These are phyloP conservation scores for Lepiota venenata DNA, from an alignment of 768 basidiomycete genomes.

Conservation along the genomic window DNA sequence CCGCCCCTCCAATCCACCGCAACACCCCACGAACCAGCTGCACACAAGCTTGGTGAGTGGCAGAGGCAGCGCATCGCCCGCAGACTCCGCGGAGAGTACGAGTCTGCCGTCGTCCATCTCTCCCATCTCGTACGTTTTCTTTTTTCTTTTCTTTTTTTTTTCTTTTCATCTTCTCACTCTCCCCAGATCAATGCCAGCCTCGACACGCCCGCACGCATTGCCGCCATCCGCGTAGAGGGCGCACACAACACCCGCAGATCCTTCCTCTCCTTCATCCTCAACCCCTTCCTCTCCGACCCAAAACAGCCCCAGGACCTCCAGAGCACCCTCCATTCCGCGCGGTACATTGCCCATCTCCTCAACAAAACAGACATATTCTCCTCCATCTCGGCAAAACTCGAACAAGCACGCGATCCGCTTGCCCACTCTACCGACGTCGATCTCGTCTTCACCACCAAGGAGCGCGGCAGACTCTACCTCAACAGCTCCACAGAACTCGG, in stretches of 20 bases:
- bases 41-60: slow-evolving; percentile 64
- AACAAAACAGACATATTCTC: slow-evolving; percentile 77
- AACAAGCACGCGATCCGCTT: slow-evolving; percentile 49
- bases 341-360: slow-evolving; percentile 62
- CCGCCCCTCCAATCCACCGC: slow-evolving; percentile 55
- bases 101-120: slow-evolving; percentile 61
- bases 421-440: slow-evolving; percentile 67
- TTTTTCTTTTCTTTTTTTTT: not conserved
- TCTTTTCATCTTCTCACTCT: not conserved
- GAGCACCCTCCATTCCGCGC: slow-evolving; percentile 58
- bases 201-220: slow-evolving; percentile 61
- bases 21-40: slow-evolving; percentile 47
- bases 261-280: slow-evolving; percentile 78
- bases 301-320: slow-evolving; percentile 14
- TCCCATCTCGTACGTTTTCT: slow-evolving; percentile 53
- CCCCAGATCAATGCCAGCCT: slow-evolving; percentile 67
- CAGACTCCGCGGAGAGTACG: slow-evolving; percentile 73
- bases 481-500: slow-evolving; percentile 90
- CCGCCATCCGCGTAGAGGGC: slow-evolving; percentile 80
- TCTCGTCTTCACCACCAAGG: slow-evolving; percentile 72
- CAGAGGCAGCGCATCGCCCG: slow-evolving; percentile 71
- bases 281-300: slow-evolving; percentile 45
- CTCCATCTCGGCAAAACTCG: slow-evolving; percentile 59
- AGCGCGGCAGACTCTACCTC: slow-evolving; percentile 72
- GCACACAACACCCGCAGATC: slow-evolving; percentile 68